Evolutionary conservation across 2,329 filamentous ascomycete genomes (phyloP).

Genomic region (Alternaria rosae): DNA sequence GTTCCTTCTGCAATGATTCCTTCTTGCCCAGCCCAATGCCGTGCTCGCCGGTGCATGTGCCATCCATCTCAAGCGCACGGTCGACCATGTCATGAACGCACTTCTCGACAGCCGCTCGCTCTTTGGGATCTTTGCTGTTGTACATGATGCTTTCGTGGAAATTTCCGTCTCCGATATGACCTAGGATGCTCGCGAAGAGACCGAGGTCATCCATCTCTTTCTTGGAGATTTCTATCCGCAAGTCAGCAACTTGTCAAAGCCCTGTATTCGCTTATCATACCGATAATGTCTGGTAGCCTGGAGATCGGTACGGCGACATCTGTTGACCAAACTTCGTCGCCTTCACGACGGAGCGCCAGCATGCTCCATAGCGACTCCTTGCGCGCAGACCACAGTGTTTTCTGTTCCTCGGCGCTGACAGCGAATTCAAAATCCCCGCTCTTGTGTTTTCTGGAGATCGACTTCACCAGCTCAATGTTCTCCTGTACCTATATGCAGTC

Average conservation of each 20-base stretch:
- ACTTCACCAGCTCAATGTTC: constrained; percentile 73
- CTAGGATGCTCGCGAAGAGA: constrained; percentile 85
- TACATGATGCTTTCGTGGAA: constrained; percentile 96
- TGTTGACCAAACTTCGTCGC: constrained; percentile 67
- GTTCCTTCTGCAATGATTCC: constrained; percentile 76
- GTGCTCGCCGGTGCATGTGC: constrained; percentile 90
- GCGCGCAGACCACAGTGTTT: constrained; percentile 66
- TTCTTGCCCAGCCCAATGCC: constrained; percentile 89
- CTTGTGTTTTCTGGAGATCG: constrained; percentile 69
- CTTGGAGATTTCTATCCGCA: constrained; percentile 76
- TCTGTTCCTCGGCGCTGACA: constrained; percentile 60
- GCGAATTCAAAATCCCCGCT: constrained; percentile 64
- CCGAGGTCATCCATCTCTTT: constrained; percentile 87
- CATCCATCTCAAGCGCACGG: constrained; percentile 91
- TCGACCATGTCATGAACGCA: constrained; percentile 91
- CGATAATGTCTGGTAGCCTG: constrained; percentile 67
- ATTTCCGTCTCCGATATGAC: constrained; percentile 92
- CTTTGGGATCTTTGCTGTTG: constrained; percentile 70
- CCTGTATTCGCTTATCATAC: constrained; percentile 39
- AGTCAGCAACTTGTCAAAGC: constrained; percentile 16
- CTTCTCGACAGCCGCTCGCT: constrained; percentile 77
- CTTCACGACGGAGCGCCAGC: constrained; percentile 63
- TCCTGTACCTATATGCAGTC: constrained; percentile 67
- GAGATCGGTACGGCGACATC: constrained; percentile 69
- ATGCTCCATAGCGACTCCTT: constrained; percentile 69